phyloP scores from a whole-genome alignment of 306 rosid genomes.

The barrel medic (Medicago truncatula) region MtrunA17r5.0-ANR NC_053049.1:46286001-46286500 shows the following conservation, averaged over 20 bases:
- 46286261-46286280: background rate
- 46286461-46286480: background rate
- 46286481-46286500: constrained; percentile 19
- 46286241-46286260: constrained; percentile 1
- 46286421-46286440: too few species aligned
- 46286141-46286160: background rate
- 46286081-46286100: background rate
- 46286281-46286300: constrained; percentile 17
- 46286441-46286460: too few species aligned
- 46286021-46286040: constrained; percentile 8
- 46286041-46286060: background rate
- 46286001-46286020: constrained; percentile 24
- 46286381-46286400: too few species aligned
- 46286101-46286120: constrained; percentile 13
- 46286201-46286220: constrained; percentile 13
- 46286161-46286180: background rate
- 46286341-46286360: background rate
- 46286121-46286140: constrained; percentile 23
- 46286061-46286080: constrained; percentile 14
- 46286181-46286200: constrained; percentile 6
- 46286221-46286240: constrained; percentile 15
- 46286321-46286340: background rate
- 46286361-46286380: too few species aligned
- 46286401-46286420: too few species aligned
- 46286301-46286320: background rate